Percentiles rank a stretch among this genome's conserved stretches.
Evolutionary conservation across 441 rosid genomes (phyloP).

Genomic region (Adansonia rubrostipa): DNA sequence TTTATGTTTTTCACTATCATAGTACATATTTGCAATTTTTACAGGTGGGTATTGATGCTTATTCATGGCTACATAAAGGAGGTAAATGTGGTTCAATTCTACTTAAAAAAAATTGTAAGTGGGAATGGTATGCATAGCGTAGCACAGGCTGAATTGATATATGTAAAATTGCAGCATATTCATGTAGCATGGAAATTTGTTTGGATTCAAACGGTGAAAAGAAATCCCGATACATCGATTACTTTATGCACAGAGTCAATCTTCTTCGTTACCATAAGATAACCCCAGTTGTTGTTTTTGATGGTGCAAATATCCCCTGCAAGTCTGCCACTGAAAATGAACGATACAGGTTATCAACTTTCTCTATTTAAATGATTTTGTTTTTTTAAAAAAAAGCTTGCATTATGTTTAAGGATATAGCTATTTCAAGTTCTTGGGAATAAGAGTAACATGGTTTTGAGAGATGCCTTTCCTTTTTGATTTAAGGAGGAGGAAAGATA

Average conservation of each 20-base stretch:
- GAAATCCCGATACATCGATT: constrained; percentile 65
- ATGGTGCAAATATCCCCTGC: constrained; percentile 80
- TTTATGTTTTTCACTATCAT: neutral
- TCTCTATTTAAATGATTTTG: neutral
- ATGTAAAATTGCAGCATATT: constrained; percentile 59
- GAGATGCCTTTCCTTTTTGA: neutral
- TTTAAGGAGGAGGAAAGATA: constrained; percentile 64
- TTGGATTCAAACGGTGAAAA: constrained; percentile 57
- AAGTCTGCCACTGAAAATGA: constrained; percentile 74
- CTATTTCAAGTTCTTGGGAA: neutral
- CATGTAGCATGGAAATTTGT: constrained; percentile 94
- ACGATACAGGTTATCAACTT: constrained; percentile 49
- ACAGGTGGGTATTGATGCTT: constrained; percentile 95
- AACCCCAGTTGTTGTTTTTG: constrained; percentile 77
- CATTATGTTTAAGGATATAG: neutral
- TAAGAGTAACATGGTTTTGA: neutral
- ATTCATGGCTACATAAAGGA: constrained; percentile 96
- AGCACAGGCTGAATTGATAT: constrained; percentile 5
- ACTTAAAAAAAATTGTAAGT: neutral
- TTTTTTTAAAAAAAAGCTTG: neutral
- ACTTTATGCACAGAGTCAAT: constrained; percentile 77
- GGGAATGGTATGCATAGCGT: neutral
- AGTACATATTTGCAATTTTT: neutral
- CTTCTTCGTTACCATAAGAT: constrained; percentile 67
- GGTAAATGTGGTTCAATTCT: constrained; percentile 39